Evolutionary conservation across 495 filamentous ascomycete species (phyloP).

Genomic region (Lophiotrema nucula): DNA sequence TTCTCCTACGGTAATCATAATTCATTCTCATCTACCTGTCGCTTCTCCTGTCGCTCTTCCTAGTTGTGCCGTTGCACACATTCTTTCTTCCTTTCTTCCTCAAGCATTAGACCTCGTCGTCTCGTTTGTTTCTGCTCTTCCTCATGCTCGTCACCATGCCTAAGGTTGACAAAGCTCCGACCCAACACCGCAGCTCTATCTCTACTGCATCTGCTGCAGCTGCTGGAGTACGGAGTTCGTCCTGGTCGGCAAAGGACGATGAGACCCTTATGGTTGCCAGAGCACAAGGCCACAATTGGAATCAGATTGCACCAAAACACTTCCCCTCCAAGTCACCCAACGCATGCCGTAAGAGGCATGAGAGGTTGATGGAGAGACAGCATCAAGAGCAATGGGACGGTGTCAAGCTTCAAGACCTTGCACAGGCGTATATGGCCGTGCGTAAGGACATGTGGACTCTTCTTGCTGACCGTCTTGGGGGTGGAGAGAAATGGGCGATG

Average conservation of each 20-base stretch:
- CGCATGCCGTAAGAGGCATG: conserved; percentile 75
- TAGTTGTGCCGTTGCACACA: background rate
- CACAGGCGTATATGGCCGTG: conserved; percentile 65
- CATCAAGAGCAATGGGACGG: conserved; percentile 66
- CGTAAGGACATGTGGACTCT: conserved; percentile 70
- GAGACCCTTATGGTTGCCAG: conserved; percentile 60
- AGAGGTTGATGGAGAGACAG: conserved; percentile 67
- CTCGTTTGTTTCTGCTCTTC: too few relatives aligned
- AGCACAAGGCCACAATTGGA: conserved; percentile 67
- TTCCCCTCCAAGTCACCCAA: conserved; percentile 74
- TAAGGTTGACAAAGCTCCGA: conserved; percentile 27
- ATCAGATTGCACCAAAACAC: conserved; percentile 63
- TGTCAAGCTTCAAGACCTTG: conserved; percentile 62
- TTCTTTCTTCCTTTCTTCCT: background rate
- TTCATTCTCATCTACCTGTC: background rate
- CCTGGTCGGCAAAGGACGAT: conserved; percentile 66
- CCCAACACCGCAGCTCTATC: conserved; percentile 19
- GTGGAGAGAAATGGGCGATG: conserved; percentile 66
- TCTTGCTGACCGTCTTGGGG: conserved; percentile 57
- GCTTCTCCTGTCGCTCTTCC: conserved; percentile 2
- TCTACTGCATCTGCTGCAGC: conserved; percentile 28
- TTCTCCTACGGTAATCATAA: conserved; percentile 25
- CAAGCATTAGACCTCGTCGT: conserved; percentile 2
- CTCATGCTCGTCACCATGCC: conserved; percentile 36
- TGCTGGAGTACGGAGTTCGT: conserved; percentile 30